Evolutionary conservation across 139 green algal genomes (phyloP).

Genomic region (Picochlorum sp.): DNA sequence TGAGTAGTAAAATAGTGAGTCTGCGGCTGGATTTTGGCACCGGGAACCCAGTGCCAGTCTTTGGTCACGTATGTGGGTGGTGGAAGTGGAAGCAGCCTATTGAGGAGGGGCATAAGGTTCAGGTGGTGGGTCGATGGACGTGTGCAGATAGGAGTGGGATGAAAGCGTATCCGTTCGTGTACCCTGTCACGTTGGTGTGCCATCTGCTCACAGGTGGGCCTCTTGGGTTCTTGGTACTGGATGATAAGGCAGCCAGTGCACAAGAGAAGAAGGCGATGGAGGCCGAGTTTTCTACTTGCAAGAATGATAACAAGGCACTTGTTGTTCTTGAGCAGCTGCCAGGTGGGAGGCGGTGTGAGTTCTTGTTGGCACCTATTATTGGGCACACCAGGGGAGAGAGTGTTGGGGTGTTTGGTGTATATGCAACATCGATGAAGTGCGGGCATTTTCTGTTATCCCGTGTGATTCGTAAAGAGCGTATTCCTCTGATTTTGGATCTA

Average conservation of each 20-base stretch:
- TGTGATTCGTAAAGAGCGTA: conserved; percentile 43
- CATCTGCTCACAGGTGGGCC: not conserved
- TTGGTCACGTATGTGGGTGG: no score
- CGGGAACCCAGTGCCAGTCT: no score
- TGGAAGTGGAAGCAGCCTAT: no score
- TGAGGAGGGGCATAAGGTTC: no score
- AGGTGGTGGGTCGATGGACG: not conserved
- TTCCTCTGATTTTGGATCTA: conserved; percentile 76
- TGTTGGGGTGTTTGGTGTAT: conserved; percentile 16
- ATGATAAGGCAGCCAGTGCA: not conserved
- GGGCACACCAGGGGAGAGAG: not conserved
- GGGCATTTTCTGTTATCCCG: conserved; percentile 12
- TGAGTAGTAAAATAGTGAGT: no score
- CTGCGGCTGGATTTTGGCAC: no score
- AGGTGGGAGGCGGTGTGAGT: not conserved
- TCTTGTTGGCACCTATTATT: not conserved
- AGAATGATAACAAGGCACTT: not conserved
- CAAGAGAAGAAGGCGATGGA: not conserved
- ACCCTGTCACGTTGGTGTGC: not conserved
- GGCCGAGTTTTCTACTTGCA: not conserved
- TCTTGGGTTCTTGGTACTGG: not conserved
- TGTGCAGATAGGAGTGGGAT: not conserved
- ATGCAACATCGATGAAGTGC: not conserved
- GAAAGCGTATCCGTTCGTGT: not conserved
- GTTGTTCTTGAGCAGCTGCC: not conserved